Evolutionary conservation across 139 green algal species (phyloP).

Genomic region (Closterium sp.): DNA sequence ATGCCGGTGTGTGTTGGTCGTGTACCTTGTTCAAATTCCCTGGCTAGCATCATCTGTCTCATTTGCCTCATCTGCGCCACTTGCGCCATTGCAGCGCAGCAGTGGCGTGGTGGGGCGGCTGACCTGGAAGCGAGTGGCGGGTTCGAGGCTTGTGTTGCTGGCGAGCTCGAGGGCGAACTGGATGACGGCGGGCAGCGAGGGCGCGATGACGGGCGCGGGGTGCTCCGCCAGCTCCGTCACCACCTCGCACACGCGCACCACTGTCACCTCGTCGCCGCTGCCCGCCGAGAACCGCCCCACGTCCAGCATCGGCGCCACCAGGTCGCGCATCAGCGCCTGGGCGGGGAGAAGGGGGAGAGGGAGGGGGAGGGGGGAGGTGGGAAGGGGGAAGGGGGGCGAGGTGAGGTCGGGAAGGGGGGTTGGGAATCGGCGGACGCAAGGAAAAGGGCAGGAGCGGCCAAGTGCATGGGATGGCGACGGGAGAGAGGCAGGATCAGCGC

Average conservation of each 20-base stretch:
- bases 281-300: constrained; percentile 18
- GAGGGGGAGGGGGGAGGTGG: not conserved
- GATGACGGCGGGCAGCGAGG: constrained; percentile 59
- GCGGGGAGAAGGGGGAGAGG: not conserved
- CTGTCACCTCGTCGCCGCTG: constrained; percentile 45
- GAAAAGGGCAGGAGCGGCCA: not conserved
- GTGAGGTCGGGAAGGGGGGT: no score
- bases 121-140: constrained; percentile 60
- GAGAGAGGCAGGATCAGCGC: not conserved
- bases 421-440: no score
- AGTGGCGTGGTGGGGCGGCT: no score
- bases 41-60: no score
- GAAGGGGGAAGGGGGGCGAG: not conserved
- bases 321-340: constrained; percentile 21
- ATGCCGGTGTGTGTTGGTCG: not conserved
- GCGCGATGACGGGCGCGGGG: constrained; percentile 58
- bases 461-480: not conserved
- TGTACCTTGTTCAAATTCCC: no score
- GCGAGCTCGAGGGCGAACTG: constrained; percentile 57
- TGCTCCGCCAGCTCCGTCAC: constrained; percentile 64
- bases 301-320: constrained; percentile 32
- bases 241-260: constrained; percentile 59
- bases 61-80: no score
- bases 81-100: no score
- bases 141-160: constrained; percentile 49